Evolutionary conservation across 768 basidiomycete species (phyloP).

Genomic region (Hericium erinaceus): DNA sequence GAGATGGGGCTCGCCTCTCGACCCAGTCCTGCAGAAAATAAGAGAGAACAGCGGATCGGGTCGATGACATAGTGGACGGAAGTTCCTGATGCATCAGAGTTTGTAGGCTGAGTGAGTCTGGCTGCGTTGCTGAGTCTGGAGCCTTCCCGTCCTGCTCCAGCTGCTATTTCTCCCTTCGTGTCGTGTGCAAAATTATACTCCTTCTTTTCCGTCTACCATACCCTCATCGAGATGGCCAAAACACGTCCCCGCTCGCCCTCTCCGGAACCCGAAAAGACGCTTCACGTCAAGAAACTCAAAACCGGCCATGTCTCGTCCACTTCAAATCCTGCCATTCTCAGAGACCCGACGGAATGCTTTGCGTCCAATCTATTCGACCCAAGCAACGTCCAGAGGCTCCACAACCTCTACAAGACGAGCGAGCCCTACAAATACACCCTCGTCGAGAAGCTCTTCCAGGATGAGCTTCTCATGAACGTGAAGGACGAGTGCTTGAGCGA

Average conservation of each 20-base stretch:
- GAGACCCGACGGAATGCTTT: slow-evolving; percentile 31
- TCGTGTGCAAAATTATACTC: background rate
- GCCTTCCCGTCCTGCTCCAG: background rate
- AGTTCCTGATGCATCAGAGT: too few species aligned
- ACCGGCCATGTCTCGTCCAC: slow-evolving; percentile 23
- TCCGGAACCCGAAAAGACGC: slow-evolving; percentile 28
- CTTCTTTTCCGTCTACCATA: background rate
- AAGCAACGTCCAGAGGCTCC: slow-evolving; percentile 44
- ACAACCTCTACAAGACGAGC: slow-evolving; percentile 44
- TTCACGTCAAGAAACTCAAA: slow-evolving; percentile 29
- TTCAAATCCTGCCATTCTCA: slow-evolving; percentile 8
- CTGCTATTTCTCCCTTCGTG: background rate
- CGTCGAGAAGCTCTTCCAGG: slow-evolving; percentile 74
- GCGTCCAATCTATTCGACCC: slow-evolving; percentile 48
- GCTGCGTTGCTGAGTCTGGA: background rate
- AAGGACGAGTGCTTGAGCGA: slow-evolving; percentile 77
- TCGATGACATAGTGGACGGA: too few species aligned
- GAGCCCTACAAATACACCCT: slow-evolving; percentile 78
- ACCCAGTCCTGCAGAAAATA: too few species aligned
- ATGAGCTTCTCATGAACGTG: slow-evolving; percentile 69
- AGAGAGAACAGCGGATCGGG: too few species aligned
- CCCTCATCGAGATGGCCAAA: slow-evolving; percentile 28
- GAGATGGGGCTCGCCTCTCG: too few species aligned
- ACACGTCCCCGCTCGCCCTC: slow-evolving; percentile 39
- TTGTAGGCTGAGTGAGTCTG: too few species aligned